Base-by-base conservation (phyloP, 2,329 filamentous ascomycete species). In the Clarireedia monteithiana region DNA sequence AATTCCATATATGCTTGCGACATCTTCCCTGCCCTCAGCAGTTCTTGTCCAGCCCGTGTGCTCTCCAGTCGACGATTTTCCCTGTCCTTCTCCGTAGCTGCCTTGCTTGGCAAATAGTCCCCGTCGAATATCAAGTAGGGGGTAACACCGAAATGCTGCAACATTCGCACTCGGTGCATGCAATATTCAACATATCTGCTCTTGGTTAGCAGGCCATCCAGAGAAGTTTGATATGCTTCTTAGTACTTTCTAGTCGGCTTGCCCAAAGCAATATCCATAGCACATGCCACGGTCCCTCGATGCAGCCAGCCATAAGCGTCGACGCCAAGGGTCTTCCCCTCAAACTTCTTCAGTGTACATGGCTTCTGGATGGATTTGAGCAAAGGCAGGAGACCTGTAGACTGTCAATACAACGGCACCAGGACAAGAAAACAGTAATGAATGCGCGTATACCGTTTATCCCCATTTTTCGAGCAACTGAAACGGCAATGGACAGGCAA, bases 221-320 rank as follows among this genome's bases (percentile, higher is more conserved):
- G 24, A 10, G 12, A 12, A 44, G 15, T 44, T 20, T 7, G 14
- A 47, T 4, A 20, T 14, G 17, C 47, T n/a, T 36, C 17, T 27
- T 14, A 42, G 20, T 77, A 95, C 88, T 89, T 95, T 53, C 82
- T 85, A 0, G 91, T 97, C 14, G 90, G 91, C 70, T 89, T 94
- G 66, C 83, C 90, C 66, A 92, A 81, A 38, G 91, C 94, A 60
- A 99, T 80, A 66, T 97, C 94, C 66, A 94, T 83, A 60, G 92
- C 90, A 75, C 92, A 97, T 50, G 89, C 82, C 62, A 95, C 85
- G 48, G 91, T 91, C 53, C 91, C 95, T 63, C 94, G 86, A 72
- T 99, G 94, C 55, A 99, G 84, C 94, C 95, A 99, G 70, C 92
- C 94, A 78, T 99, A 99, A 56, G 88, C 92, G 71, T 99, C 94